Conservation (phyloP, 805 yeast genomes). For the Scheffersomyces ergatensis region DNA sequence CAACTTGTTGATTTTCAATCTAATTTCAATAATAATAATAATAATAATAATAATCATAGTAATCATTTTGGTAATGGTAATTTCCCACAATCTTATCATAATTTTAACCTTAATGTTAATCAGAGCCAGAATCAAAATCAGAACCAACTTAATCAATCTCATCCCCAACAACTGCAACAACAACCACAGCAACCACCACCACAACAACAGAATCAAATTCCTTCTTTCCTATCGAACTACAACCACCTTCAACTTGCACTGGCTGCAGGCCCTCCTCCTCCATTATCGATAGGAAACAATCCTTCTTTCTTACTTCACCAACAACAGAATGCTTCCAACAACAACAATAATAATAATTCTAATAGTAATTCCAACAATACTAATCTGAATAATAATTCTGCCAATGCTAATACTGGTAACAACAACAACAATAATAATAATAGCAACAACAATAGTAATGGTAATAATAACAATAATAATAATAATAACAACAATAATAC, state of each 20-base stretch:
- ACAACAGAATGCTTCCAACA: conserved; percentile 2
- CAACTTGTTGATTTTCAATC: conserved; percentile 35
- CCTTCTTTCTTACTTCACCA: conserved; percentile 1
- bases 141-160: too few species aligned
- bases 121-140: too few species aligned
- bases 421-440: conserved; percentile 5
- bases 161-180: conserved; percentile 11
- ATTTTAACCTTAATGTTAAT: neutral
- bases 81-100: neutral
- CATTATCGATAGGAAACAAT: conserved; percentile 4
- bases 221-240: too few species aligned
- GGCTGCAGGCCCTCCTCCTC: too few species aligned
- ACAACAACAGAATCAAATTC: neutral
- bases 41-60: neutral
- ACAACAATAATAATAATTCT: too few species aligned
- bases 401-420: conserved; percentile 1
- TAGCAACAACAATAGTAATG: conserved; percentile 1
- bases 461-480: neutral
- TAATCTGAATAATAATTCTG: neutral
- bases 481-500: neutral
- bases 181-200: conserved; percentile 9
- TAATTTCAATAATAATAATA: conserved; percentile 38
- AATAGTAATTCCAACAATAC: too few species aligned
- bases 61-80: neutral
- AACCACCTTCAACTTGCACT: conserved; percentile 3